A percentile compares a stretch with the other conserved stretches of the same genome.
Conservation (phyloP, 2,329 filamentous ascomycete species). For the Furcasterigmium furcatum region DNA sequence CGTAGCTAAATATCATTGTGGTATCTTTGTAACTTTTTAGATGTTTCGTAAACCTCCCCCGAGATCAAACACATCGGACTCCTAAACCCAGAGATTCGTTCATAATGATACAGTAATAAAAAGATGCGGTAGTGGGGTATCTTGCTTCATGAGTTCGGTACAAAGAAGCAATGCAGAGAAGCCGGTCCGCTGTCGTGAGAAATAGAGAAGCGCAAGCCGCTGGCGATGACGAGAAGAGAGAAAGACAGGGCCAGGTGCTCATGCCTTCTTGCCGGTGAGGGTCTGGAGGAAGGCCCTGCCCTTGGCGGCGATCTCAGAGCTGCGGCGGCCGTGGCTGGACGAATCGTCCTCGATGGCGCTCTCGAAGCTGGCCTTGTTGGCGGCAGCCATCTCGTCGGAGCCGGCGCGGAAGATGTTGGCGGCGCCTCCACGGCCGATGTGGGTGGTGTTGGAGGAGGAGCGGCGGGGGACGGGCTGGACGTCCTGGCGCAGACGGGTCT, state of each 20-base stretch:
- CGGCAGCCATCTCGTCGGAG: constrained; percentile 33
- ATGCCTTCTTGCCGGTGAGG: constrained; percentile 45
- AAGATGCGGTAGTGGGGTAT: not conserved
- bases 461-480: constrained; percentile 64
- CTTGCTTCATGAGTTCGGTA: not conserved
- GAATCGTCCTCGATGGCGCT: constrained; percentile 26
- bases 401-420: constrained; percentile 63
- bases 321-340: constrained; percentile 6
- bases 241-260: constrained; percentile 7
- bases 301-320: constrained; percentile 30
- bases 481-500: constrained; percentile 80
- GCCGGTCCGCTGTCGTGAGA: not conserved
- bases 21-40: constrained; percentile 3
- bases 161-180: not conserved
- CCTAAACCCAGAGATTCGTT: not conserved
- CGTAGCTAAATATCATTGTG: not conserved
- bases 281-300: constrained; percentile 46
- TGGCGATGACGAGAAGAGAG: not conserved
- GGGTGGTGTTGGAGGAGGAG: constrained; percentile 54
- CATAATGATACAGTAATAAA: not conserved
- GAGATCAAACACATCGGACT: not conserved
- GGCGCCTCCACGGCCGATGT: constrained; percentile 72
- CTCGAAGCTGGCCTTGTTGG: constrained; percentile 18
- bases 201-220: not conserved
- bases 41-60: constrained; percentile 1